Conservation (phyloP, 129 eudicot genomes). For the Mikania micrantha region DNA sequence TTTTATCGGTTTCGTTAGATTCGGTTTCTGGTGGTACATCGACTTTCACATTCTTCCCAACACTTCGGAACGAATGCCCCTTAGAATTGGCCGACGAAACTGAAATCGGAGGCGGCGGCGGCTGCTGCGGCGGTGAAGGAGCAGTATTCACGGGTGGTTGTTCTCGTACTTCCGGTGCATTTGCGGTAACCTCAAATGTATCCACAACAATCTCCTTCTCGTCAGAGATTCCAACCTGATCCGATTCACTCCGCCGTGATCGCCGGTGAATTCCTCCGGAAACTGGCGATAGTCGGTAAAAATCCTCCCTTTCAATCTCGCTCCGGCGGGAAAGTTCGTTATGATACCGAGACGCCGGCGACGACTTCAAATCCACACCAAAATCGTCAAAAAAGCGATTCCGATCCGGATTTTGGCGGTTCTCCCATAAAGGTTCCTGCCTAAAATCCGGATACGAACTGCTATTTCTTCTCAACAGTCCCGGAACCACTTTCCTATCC, state of each 20-base stretch:
- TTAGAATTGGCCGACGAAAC: conserved; percentile 9
- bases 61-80: conserved; percentile 38
- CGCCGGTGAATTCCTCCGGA: neutral
- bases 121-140: conserved; percentile 21
- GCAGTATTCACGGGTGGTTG: neutral
- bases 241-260: conserved; percentile 14
- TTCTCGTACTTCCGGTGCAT: neutral
- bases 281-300: neutral
- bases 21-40: conserved; percentile 9
- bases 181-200: conserved; percentile 29
- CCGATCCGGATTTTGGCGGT: conserved; percentile 23
- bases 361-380: conserved; percentile 21
- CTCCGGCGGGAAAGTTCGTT: conserved; percentile 3
- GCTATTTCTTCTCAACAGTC: conserved; percentile 54
- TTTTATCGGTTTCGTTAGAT: conserved; percentile 1
- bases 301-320: conserved; percentile 10
- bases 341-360: conserved; percentile 2
- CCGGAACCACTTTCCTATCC: conserved; percentile 17
- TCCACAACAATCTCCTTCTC: conserved; percentile 64
- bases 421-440: conserved; percentile 42
- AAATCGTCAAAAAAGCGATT: conserved; percentile 57
- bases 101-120: conserved; percentile 33
- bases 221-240: conserved; percentile 20
- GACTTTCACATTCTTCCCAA: conserved; percentile 20
- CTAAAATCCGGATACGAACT: conserved; percentile 78